Base-by-base conservation (phyloP, 176 grass and related monocot genomes). In the Aegilops umbellulata region DNA sequence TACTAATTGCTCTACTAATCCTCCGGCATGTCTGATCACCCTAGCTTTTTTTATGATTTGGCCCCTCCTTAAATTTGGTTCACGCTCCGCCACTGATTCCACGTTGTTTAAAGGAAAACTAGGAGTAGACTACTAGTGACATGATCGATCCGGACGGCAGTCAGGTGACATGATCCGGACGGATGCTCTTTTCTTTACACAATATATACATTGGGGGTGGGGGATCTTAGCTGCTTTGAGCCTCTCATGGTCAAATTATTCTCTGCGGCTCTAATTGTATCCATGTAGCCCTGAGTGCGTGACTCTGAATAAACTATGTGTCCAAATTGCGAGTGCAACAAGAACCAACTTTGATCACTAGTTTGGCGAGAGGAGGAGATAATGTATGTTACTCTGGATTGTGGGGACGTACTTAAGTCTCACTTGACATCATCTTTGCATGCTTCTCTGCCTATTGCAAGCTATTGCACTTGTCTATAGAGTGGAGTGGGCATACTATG, bases 241-340 rank as follows among this genome's bases (percentile, higher is more conserved):
- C 15, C 10, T 73, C 22, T 53, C 7, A n/a, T 17, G 69, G 60
- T 79, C 75, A 87, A 84, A 84, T 10, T 90, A 84, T 90, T 87
- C 89, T 67, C 5, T 5, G 1, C 5, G 79, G 85, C 85, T 84
- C 89, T 80, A 46, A 60, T 55, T 17, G 6, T 44, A n/a, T 29
- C 3, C 19, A 4, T 22, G 1, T 1, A 47, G 4, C 42, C 44
- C 44, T 15, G 44, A 47, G 44, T 47, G 44, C 60, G 5, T 42
- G 4, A 29, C 51, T 51, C 66, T 66, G 34, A 58, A 29, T 30
- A 83, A 83, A 3, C 30, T 23, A 60, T 26, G 68, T 1, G 22
- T 35, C n/a, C n/a, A n/a, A n/a, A n/a, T n/a, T n/a, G 2, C 15
- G 4, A 68, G 63, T 35, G 6, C 39, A 16, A 73, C 38, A 80